Evolutionary conservation across 2,329 filamentous ascomycete species (phyloP), one percentile per base, ranked within the genome.

Genomic region (Cladorrhinum sp.): DNA sequence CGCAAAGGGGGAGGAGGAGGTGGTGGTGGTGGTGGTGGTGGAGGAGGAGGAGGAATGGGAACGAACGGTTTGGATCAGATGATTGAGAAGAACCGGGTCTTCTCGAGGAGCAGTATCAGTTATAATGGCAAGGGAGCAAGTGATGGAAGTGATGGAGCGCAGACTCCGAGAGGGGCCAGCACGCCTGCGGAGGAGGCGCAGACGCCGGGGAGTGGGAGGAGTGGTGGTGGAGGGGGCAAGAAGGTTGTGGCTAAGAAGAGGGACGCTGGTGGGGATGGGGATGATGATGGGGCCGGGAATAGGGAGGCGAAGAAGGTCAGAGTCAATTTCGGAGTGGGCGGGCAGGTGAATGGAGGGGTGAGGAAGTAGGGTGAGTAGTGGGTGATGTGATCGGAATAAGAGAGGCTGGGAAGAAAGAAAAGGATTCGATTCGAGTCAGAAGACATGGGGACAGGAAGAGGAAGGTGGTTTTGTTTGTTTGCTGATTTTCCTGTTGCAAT

Each of bases 51-150:
- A 23, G 24, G 33, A 16, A 8, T 2, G 26, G 26, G 26, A 9
- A 5, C 9, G 26, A 28, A 28, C 18, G 54, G 39, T 7, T 23
- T n/a, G 83, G 84, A 4, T 16, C 33, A 36, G 33, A 78, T 88
- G 54, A 81, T 81, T 63, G 90, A 93, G 57, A 82, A 84, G 67
- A 90, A 92, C 72, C 82, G 89, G 65, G 88, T 94, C 58, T 94
- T 94, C 74, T 85, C 86, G 61, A 77, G 81, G 66, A 85, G 84
- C 18, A 85, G 86, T n/a, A 79, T 87, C 42, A 87, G 84, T 1
- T 86, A 86, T 67, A 82, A 49, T 36, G 26, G 33, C 23, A 20
- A 18, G 20, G 6, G 42, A n/a, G 18, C 33, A 28, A 9, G 26
- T 9, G 33, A 36, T 36, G 33, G 33, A 9, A 36, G 33, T 16